Conservation (phyloP, 1,284 basidiomycete genomes). For the Ustilago bromivora region DNA sequence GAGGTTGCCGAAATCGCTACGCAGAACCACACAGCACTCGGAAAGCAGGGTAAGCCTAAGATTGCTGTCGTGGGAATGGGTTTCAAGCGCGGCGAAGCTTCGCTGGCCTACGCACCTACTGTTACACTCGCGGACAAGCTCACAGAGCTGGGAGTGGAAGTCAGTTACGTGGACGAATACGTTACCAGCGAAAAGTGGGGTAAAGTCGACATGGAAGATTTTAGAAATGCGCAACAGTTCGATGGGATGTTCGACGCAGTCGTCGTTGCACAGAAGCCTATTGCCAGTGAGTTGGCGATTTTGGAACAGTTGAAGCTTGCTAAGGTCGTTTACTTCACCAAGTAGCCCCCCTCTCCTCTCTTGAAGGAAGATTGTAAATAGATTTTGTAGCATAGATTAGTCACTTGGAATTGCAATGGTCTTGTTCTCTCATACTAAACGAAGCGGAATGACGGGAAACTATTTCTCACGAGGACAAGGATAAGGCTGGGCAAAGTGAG, state of each 20-base stretch:
- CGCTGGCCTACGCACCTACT: conserved; percentile 34
- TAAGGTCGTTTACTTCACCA: conserved; percentile 33
- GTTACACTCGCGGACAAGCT: conserved; percentile 38
- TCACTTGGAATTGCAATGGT: not conserved
- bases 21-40: not conserved
- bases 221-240: conserved; percentile 16
- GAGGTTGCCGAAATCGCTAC: conserved; percentile 19
- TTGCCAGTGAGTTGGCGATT: conserved; percentile 17
- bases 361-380: not conserved
- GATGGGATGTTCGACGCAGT: conserved; percentile 23
- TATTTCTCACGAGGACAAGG: no score
- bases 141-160: conserved; percentile 21
- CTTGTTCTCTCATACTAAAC: no score
- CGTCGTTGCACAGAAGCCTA: conserved; percentile 33
- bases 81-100: conserved; percentile 40
- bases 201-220: conserved; percentile 13
- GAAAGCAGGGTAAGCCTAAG: not conserved
- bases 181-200: conserved; percentile 31
- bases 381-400: conserved; percentile 2
- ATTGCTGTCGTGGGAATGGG: conserved; percentile 38
- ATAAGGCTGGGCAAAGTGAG: no score
- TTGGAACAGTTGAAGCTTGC: conserved; percentile 15
- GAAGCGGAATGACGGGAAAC: not conserved
- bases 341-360: conserved; percentile 5
- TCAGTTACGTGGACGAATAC: conserved; percentile 36